These are phyloP conservation scores for Neofusicoccum laricinum DNA, from an alignment of 2,329 filamentous ascomycete species.

Conservation along the genomic window DNA sequence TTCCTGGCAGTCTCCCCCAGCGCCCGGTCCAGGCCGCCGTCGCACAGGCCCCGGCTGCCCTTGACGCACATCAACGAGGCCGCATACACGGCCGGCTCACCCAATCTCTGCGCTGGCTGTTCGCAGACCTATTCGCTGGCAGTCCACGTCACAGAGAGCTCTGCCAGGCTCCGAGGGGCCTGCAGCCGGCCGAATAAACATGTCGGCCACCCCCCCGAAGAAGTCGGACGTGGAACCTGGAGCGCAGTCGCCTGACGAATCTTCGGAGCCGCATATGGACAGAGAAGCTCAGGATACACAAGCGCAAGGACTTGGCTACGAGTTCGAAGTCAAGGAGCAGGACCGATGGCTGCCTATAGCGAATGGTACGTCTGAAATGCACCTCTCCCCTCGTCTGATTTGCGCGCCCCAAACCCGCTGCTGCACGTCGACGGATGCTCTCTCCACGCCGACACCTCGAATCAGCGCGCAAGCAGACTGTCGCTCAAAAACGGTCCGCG, in stretches of 20 bases:
- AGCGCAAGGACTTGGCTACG: slow-evolving; percentile 72
- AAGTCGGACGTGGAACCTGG: slow-evolving; percentile 83
- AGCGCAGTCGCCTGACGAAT: slow-evolving; percentile 87
- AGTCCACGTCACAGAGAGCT: slow-evolving; percentile 29
- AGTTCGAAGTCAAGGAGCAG: slow-evolving; percentile 99
- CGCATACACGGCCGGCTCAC: slow-evolving; percentile 30
- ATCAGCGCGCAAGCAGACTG: slow-evolving; percentile 33
- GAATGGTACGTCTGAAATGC: slow-evolving; percentile 79
- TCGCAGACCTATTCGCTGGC: slow-evolving; percentile 18
- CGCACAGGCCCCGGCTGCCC: slow-evolving; percentile 18
- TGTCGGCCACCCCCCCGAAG: slow-evolving; percentile 93
- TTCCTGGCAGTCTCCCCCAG: slow-evolving; percentile 15
- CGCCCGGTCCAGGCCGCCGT: slow-evolving; percentile 15
- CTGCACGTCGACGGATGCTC: slow-evolving; percentile 40
- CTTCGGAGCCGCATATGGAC: slow-evolving; percentile 82
- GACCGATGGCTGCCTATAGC: slow-evolving; percentile 99
- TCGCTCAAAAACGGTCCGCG: slow-evolving; percentile 33
- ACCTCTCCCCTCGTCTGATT: slow-evolving; percentile 34
- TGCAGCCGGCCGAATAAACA: slow-evolving; percentile 70
- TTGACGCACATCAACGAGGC: slow-evolving; percentile 22
- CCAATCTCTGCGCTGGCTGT: slow-evolving; percentile 17
- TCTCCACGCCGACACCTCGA: slow-evolving; percentile 48
- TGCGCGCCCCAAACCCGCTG: slow-evolving; percentile 30
- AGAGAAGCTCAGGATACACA: slow-evolving; percentile 75
- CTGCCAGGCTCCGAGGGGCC: slow-evolving; percentile 37